Evolutionary conservation across 495 filamentous ascomycete genomes (phyloP), one percentile per base, ranked within the genome.

Genomic region (Emericellopsis terricola): DNA sequence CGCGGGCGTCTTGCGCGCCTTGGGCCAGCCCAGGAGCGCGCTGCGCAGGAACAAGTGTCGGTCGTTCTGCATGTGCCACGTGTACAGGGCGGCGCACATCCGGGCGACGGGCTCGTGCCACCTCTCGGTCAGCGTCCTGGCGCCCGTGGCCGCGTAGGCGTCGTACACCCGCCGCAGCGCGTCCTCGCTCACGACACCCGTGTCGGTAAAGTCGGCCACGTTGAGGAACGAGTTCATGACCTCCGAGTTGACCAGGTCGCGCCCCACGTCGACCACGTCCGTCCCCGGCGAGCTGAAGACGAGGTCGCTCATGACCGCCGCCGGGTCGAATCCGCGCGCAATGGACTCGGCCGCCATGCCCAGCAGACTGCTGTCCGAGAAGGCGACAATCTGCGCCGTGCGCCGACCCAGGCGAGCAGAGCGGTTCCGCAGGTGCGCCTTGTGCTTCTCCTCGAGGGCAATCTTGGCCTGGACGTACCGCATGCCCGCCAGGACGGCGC

Each of bases 211-310:
- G 33, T 55, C 51, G 3, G 44, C 31, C 15, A 43, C 45, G 33
- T 51, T 53, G 3, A 55, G 34, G 29, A 55, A 41, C 29, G 45
- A 47, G 35, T 55, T 55, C 37, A 53, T 35, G 23, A 53, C 36
- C 38, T 55, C 51, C 4, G 51, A 49, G 36, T 52, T 51, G 20
- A 38, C 30, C 15, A 55, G 36, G 31, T 55, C 51, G 30, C 31
- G 49, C 13, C 51, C 51, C 6, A 55, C 45, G 26, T 55, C 51
- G 21, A 55, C 41, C 4, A 55, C 42, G 37, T 55, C 51, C 8
- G 47, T 51, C 7, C 38, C 44, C n/a, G 50, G 51, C 6, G 34
- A 46, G 35, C 42, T 45, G 38, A 52, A 49, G 17, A 43, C 43
- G 19, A 51, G 42, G 19, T 50, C 42, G 30, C 31, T 41, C 41